phyloP scores from a whole-genome alignment of 2,329 filamentous ascomycete genomes.

The Pestalotiopsis sp. region DNA sequence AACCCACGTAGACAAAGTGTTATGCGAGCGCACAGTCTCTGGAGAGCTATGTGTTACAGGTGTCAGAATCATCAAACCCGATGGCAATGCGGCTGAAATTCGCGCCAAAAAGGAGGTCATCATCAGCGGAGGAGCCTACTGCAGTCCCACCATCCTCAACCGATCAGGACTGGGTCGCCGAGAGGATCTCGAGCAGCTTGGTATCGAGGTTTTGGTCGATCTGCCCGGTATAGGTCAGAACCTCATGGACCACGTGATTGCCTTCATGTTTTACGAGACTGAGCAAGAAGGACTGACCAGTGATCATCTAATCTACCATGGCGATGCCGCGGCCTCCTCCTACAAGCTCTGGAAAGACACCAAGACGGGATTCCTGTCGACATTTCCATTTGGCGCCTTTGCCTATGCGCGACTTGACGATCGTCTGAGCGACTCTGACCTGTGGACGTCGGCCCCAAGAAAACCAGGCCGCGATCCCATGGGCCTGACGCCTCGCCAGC shows the following conservation, averaged over 20 bases:
- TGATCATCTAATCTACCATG: conserved; percentile 56
- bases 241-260: conserved; percentile 38
- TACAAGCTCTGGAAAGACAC: conserved; percentile 60
- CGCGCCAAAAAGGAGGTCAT: conserved; percentile 42
- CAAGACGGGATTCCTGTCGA: conserved; percentile 60
- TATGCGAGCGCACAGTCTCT: conserved; percentile 40
- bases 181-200: conserved; percentile 34
- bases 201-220: conserved; percentile 16
- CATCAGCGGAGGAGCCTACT: conserved; percentile 50
- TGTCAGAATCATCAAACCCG: conserved; percentile 42
- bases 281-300: conserved; percentile 53
- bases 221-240: conserved; percentile 25
- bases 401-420: conserved; percentile 64
- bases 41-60: conserved; percentile 44
- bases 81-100: conserved; percentile 37
- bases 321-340: conserved; percentile 50
- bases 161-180: conserved; percentile 54
- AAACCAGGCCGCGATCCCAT: conserved; percentile 61
- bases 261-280: conserved; percentile 65
- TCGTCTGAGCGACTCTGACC: conserved; percentile 53
- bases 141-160: conserved; percentile 53
- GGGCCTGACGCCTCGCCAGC: conserved; percentile 58
- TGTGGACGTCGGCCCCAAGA: conserved; percentile 56
- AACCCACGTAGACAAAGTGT: conserved; percentile 53
- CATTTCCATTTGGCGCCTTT: conserved; percentile 65